Base-by-base conservation (phyloP, 495 filamentous ascomycete species). In the Hypoxylon intermedium region DNA sequence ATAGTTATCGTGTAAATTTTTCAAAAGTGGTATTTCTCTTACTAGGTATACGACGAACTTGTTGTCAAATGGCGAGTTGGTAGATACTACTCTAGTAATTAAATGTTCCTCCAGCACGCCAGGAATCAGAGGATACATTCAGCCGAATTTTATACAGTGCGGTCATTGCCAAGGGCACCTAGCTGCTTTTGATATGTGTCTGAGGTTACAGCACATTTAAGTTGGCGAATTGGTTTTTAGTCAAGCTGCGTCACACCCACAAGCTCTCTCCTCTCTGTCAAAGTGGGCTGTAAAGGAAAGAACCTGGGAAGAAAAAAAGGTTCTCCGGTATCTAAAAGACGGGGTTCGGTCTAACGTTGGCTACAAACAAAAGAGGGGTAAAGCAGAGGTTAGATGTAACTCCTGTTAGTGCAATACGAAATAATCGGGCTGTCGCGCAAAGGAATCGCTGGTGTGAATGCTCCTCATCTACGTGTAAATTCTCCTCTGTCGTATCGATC, bases 321-420 rank as follows among this genome's bases (percentile, higher is more conserved):
- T 49, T 49, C 46, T 37, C 46, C 46, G 24, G 16, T 49, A 49
- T 49, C 46, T 37, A 13, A 36, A 37, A 0, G 46, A 49, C 31
- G 1, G 46, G 28, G 46, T 2, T 24, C 1, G 31, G 18, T 30
- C 7, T 5, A 6, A 24, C 6, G 23, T 24, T 49, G 1, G 9
- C 26, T 19, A 19, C 6, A 4, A 26, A 13, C 5, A 37, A 37
- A 49, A 23, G 46, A 36, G 46, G 46, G 46, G 46, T 16, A 37
- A 5, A 23, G 15, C 7, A 5, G 26, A 31, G 33, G 19, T 26
- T 38, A 23, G 19, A 45, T 30, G 56, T 52, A 51, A 12, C 37
- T 36, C 23, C 24, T 46, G 56, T 44, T 59, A 59, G 47, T 42
- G 31, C 11, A 37, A 33, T 52, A 59, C 54, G 2, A 36, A 18